Evolutionary conservation across 129 eudicot species (phyloP).

Genomic region (Flaveria brownii): DNA sequence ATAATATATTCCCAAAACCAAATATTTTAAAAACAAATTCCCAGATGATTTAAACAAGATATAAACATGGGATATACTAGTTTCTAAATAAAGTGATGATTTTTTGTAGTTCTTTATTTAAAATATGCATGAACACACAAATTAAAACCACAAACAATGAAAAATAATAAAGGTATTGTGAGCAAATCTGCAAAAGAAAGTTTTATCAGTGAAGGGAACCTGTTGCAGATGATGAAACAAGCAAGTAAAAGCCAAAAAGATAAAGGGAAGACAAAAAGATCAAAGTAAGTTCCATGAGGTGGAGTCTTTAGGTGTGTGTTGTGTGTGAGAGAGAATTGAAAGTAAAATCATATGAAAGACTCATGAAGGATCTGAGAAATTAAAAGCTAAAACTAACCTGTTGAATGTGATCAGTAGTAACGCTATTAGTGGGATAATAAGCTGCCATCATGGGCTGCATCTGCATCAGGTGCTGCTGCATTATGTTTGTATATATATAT

Average conservation of each 20-base stretch:
- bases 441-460: conserved; percentile 99
- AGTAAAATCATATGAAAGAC: background rate
- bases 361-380: background rate
- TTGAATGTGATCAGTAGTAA: conserved; percentile 98
- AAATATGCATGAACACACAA: background rate
- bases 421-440: conserved; percentile 90
- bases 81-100: background rate
- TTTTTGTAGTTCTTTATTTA: background rate
- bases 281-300: conserved; percentile 16
- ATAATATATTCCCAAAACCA: conserved; percentile 29
- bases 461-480: conserved; percentile 99
- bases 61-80: conserved; percentile 12
- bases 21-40: conserved; percentile 9
- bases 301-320: conserved; percentile 21
- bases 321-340: conserved; percentile 22
- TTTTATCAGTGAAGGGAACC: conserved; percentile 8
- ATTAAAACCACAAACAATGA: background rate
- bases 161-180: background rate
- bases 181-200: conserved; percentile 11
- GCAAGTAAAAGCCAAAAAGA: conserved; percentile 28
- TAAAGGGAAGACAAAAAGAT: conserved; percentile 39
- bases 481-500: conserved; percentile 14
- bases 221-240: conserved; percentile 39
- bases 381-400: conserved; percentile 48
- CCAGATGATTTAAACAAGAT: conserved; percentile 15